Evolutionary conservation across 2,329 filamentous ascomycete genomes (phyloP).

Genomic region (Magnaporthiopsis poae): DNA sequence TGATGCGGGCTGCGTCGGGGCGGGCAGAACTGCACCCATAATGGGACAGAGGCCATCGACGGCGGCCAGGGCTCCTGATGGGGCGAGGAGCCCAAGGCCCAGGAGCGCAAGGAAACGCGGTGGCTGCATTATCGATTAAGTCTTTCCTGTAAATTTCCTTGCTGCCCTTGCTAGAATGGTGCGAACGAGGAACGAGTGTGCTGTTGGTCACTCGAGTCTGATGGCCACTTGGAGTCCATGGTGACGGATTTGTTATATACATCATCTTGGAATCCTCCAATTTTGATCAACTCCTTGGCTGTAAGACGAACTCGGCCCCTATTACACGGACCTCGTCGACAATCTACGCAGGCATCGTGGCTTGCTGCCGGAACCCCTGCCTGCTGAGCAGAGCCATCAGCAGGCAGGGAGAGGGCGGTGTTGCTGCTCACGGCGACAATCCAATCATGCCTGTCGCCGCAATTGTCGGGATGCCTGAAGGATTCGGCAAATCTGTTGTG

Average conservation of each 20-base stretch:
- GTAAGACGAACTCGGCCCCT: neutral
- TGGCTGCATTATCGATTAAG: neutral
- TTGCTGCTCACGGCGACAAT: neutral
- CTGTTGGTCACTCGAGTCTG: neutral
- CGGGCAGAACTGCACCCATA: constrained; percentile 2
- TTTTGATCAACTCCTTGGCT: neutral
- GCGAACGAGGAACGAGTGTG: neutral
- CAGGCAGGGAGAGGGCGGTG: neutral
- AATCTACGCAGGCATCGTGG: neutral
- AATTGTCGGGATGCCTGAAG: neutral
- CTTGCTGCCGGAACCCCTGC: neutral
- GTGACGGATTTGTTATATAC: neutral
- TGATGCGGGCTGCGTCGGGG: neutral
- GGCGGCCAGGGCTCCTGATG: neutral
- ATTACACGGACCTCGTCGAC: neutral
- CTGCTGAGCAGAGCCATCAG: no score
- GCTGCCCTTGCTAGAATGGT: no score
- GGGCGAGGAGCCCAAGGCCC: neutral
- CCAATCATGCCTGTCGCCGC: neutral
- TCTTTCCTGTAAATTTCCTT: neutral
- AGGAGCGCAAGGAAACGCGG: neutral
- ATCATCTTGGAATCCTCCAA: neutral
- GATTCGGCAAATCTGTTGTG: neutral
- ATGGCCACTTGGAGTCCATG: neutral
- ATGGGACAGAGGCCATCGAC: constrained; percentile 8